Conservation (phyloP, 306 rosid species). For the Vigna angularis region DNA sequence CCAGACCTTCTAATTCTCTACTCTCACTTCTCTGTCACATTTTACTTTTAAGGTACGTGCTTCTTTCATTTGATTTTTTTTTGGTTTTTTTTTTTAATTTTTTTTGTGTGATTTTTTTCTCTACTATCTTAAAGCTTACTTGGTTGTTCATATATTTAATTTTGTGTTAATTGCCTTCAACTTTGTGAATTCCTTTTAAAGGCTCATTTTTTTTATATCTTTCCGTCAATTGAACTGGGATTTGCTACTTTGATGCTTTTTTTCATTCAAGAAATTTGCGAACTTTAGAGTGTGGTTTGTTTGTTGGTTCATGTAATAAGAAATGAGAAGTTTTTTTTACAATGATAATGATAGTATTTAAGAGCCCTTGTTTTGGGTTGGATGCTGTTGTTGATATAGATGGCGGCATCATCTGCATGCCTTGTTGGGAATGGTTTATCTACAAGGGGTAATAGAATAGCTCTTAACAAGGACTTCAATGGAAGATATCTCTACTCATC, state of each 20-base stretch:
- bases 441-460: slow-evolving; percentile 55
- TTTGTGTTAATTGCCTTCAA: not conserved
- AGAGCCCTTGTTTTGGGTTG: slow-evolving; percentile 31
- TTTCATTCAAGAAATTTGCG: not conserved
- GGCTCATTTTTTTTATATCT: not conserved
- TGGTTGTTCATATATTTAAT: not conserved
- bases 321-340: slow-evolving; percentile 3
- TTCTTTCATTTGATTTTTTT: slow-evolving; percentile 11
- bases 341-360: not conserved
- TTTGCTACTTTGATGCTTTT: not conserved
- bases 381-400: slow-evolving; percentile 40
- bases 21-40: not conserved
- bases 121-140: not conserved
- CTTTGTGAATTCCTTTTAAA: slow-evolving; percentile 13
- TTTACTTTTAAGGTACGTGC: slow-evolving; percentile 48
- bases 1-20: slow-evolving; percentile 27
- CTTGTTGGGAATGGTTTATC: slow-evolving; percentile 84
- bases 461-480: slow-evolving; percentile 64
- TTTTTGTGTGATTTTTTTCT: too few relatives aligned
- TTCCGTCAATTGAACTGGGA: slow-evolving; percentile 8
- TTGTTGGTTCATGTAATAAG: not conserved
- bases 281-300: not conserved
- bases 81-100: not conserved
- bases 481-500: slow-evolving; percentile 65
- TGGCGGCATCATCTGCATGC: slow-evolving; percentile 92